Evolutionary conservation across 208 protist genomes (phyloP).

Genomic region (Wallacemonas collosoma): DNA sequence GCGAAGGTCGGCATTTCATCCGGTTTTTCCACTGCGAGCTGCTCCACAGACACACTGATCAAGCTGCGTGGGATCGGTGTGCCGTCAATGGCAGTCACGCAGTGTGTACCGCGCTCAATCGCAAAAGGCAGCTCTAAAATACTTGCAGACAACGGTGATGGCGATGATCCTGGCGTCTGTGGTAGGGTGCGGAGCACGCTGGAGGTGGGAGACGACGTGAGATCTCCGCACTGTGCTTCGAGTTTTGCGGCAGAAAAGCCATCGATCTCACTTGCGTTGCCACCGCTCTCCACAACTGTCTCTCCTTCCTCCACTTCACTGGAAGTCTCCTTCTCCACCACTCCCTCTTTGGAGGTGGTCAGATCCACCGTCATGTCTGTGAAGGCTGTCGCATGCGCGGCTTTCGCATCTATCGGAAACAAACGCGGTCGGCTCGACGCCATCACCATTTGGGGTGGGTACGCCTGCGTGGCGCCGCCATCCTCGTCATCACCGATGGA

Average conservation of each 20-base stretch:
- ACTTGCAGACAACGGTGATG: background rate
- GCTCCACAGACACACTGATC: slow-evolving; percentile 57
- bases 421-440: background rate
- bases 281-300: no score
- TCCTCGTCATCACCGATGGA: background rate
- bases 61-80: slow-evolving; percentile 78
- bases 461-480: background rate
- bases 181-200: background rate
- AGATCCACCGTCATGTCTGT: no score
- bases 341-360: no score
- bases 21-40: slow-evolving; percentile 57
- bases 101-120: slow-evolving; percentile 44
- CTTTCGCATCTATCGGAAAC: no score
- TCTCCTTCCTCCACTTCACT: no score
- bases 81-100: slow-evolving; percentile 76
- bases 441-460: background rate
- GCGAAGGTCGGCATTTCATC: slow-evolving; percentile 76
- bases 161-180: background rate
- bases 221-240: no score
- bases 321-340: no score
- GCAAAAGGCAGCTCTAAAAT: slow-evolving; percentile 28
- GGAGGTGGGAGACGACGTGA: no score
- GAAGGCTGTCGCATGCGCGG: no score
- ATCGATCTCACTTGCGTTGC: no score
- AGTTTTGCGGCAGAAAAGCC: no score